Evolutionary conservation across 176 grass and related monocot genomes (phyloP), one percentile per base, ranked within the genome.

Genomic region (Puccinellia tenuiflora): DNA sequence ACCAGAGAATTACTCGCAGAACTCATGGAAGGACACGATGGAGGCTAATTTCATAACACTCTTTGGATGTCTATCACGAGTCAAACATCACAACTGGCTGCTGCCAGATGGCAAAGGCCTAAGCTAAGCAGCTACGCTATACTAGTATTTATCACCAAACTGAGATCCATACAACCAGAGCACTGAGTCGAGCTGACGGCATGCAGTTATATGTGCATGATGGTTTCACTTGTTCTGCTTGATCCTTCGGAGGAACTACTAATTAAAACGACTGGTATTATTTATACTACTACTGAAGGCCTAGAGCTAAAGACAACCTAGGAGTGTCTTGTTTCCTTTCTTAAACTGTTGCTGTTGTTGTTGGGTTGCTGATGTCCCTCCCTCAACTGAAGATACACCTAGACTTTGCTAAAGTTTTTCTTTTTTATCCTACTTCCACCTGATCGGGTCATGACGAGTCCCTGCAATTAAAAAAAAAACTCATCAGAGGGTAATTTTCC

Each of bases 371-470:
- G 26, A 43, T 74, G 71, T 74, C 45, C 71, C 71, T 74, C 68
- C 26, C 71, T 20, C 59, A 89, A 85, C 71, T 74, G 59, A 89
- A 79, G 81, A 85, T 76, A 69, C 48, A 81, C 82, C 77, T 81
- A 79, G 43, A 50, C 18, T 79, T 47, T 86, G 79, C 48, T 54
- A 66, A 85, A 67, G 65, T 52, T 90, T 86, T 43, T 28, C 53
- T 81, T 60, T 86, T 73, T 17, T 73, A 48, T 74, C 26, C 71
- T 51, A 74, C 68, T 76, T 78, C 68, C 73, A 83, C 72, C 68
- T 68, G 88, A 88, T 78, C 71, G 90, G 81, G 81, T 67, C 78
- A 74, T 74, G 28, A 72, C 86, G 77, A 87, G 34, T 79, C 81
- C 86, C 92, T 94, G 89, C 55, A 21, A 10, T 5, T 15, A 28